Base-by-base conservation (phyloP, 148 eudicot genomes). In the Persicaria maculosa region DNA sequence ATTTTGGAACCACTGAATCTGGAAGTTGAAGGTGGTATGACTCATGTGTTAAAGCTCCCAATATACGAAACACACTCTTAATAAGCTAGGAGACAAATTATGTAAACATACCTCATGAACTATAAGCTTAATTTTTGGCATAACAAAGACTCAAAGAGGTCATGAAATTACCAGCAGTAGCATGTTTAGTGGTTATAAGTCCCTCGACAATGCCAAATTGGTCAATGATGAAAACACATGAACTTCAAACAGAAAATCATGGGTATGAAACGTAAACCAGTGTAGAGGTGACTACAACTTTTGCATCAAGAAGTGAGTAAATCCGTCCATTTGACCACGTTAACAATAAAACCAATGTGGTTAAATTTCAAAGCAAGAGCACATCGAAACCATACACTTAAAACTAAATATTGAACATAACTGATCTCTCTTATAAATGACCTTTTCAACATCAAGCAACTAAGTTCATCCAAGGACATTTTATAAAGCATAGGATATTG, bases 161-260 rank as follows among this genome's bases (percentile, higher is more conserved):
- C 9, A 65, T 12, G 50, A 16, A 9, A 81, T 31, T 46, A 87
- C 88, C 90, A 73, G 89, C 86, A 57, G 89, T 86, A 80, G 88
- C 90, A 73, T n/a, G n/a, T n/a, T n/a, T n/a, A n/a, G 71, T 43
- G 84, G 91, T 88, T 89, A 88, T 88, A 5, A 88, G 85, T 68
- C 83, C 91, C 83, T 88, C 91, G 57, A 88, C 83, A 76, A 88
- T 86, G 65, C 91, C 91, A 74, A 88, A 88, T 77, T 62, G 83
- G 36, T 86, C 92, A 75, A 84, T 82, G 48, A 86, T 86, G 22
- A 87, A 52, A 11, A 62, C 17, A 3, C 68, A 22, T 36, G 40
- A 8, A 6, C 36, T 20, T 62, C 11, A 16, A 62, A 22, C 15
- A 62, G 17, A 52, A 25, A 62, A 2, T 20, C 68, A 62, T 62